Base-by-base conservation (phyloP, 2,329 filamentous ascomycete genomes). In the Lachnellula occidentalis region DNA sequence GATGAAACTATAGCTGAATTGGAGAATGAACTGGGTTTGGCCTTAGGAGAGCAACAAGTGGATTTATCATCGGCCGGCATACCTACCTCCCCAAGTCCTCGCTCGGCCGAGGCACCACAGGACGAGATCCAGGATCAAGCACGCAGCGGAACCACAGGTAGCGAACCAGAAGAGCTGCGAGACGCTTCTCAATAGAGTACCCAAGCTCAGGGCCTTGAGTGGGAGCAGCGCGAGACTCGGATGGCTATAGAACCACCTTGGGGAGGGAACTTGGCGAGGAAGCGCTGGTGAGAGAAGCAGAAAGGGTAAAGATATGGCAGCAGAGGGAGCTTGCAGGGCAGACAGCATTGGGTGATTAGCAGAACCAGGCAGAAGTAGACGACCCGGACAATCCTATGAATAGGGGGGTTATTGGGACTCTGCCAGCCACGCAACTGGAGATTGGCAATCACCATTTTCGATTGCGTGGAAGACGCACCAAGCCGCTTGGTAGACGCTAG, bases 71-170 rank as follows among this genome's bases (percentile, higher is more conserved):
- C 49, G 21, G 51, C 54, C 31, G 3, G 49, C 21, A 41, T 48
- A 45, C 52, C 49, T 39, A 54, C 22, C 50, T 51, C 58, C 34
- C 47, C 50, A 55, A 19, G 48, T 52, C 49, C 52, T 56, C 47
- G 42, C 51, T 56, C 22, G 21, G 53, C 22, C 42, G 41, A 60
- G 41, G 56, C 36, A 52, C 51, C 39, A 56, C 39, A 57, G 39
- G 46, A 60, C 54, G 53, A 61, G 55, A 57, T 58, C 48, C 36
- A 55, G 48, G 57, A 42, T 58, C 53, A 45, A 57, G 47, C 60
- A 60, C 45, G 34, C 51, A 60, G 14, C 39, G 54, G 55, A 61
- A 57, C 51, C 21, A 56, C 24, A 4, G 34, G 34, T 51, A 51
- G 37, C 19, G 6, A 37, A 43, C 48, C 24, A 51, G 22, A 51